These are phyloP conservation scores for Teratosphaeriaceae sp. DNA, from an alignment of 2,329 filamentous ascomycete genomes.

Conservation along the genomic window DNA sequence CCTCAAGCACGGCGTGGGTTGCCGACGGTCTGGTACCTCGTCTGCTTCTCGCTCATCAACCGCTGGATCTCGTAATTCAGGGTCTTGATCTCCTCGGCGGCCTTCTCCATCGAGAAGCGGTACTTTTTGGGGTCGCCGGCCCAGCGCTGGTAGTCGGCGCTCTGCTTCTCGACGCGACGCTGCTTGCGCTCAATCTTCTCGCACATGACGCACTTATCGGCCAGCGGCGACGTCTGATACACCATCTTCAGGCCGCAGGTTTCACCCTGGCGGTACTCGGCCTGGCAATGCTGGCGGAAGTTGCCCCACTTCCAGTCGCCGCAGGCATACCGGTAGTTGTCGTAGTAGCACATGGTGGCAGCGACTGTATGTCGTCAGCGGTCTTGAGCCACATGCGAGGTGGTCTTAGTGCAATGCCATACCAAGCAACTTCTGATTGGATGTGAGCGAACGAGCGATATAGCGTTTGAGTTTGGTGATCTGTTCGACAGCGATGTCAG, in stretches of 20 bases:
- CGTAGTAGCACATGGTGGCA: slow-evolving; percentile 82
- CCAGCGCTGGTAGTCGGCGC: slow-evolving; percentile 71
- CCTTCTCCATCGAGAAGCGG: slow-evolving; percentile 57
- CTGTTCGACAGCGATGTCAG: not conserved
- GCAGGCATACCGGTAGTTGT: slow-evolving; percentile 77
- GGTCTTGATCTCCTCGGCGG: slow-evolving; percentile 64
- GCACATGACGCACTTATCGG: slow-evolving; percentile 72
- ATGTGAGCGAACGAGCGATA: no score
- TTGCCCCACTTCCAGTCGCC: slow-evolving; percentile 93
- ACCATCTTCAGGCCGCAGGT: slow-evolving; percentile 94
- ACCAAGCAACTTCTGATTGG: no score
- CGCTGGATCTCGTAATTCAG: slow-evolving; percentile 63
- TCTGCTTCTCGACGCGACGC: slow-evolving; percentile 67
- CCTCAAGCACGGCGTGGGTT: slow-evolving; percentile 11
- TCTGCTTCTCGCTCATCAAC: slow-evolving; percentile 37
- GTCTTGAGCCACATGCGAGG: slow-evolving; percentile 26
- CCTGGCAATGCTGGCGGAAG: slow-evolving; percentile 87
- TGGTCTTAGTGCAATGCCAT: no score
- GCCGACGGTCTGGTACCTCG: slow-evolving; percentile 15
- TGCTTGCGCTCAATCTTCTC: slow-evolving; percentile 83
- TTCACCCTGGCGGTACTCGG: slow-evolving; percentile 92
- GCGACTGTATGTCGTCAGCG: slow-evolving; percentile 3
- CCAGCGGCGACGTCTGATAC: slow-evolving; percentile 60
- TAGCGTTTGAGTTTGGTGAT: not conserved
- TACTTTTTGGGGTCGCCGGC: slow-evolving; percentile 33